Conservation (phyloP, 164 flowering plant species). For the Vitis rupestris region DNA sequence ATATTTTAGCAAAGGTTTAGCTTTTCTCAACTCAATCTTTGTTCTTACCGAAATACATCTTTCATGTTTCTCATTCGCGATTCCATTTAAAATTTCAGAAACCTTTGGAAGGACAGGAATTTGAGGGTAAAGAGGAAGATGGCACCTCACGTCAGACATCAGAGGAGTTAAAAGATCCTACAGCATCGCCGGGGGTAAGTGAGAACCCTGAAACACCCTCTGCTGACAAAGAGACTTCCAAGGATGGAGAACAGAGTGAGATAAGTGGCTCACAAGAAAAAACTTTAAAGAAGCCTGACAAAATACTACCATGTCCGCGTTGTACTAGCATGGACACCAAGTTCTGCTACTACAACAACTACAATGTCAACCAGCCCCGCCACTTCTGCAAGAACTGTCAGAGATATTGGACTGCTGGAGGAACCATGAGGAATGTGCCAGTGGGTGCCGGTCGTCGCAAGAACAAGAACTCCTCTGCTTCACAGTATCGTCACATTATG, state of each 20-base stretch:
- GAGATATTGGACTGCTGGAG: conserved; percentile 65
- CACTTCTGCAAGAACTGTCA: conserved; percentile 61
- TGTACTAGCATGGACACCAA: conserved; percentile 63
- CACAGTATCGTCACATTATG: conserved; percentile 30
- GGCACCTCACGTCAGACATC: not conserved
- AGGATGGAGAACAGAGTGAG: conserved; percentile 31
- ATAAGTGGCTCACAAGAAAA: conserved; percentile 26
- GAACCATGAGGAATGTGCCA: conserved; percentile 57
- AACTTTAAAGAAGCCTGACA: conserved; percentile 51
- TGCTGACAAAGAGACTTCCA: conserved; percentile 15
- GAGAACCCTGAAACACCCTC: conserved; percentile 18
- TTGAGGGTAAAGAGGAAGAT: conserved; percentile 12
- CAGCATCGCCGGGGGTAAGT: conserved; percentile 21
- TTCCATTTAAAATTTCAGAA: conserved; percentile 18
- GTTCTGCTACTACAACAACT: conserved; percentile 59
- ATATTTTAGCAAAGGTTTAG: too few species aligned
- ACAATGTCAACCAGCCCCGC: conserved; percentile 58
- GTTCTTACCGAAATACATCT: not conserved
- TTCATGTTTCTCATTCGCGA: conserved; percentile 2
- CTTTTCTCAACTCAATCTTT: not conserved
- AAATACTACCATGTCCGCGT: conserved; percentile 55
- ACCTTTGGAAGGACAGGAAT: conserved; percentile 10
- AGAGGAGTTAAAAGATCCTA: conserved; percentile 11
- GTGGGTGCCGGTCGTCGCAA: conserved; percentile 61
- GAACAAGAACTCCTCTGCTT: conserved; percentile 33